Evolutionary conservation across 306 rosid species (phyloP).

Genomic region (Dalbergia cochinchinensis): DNA sequence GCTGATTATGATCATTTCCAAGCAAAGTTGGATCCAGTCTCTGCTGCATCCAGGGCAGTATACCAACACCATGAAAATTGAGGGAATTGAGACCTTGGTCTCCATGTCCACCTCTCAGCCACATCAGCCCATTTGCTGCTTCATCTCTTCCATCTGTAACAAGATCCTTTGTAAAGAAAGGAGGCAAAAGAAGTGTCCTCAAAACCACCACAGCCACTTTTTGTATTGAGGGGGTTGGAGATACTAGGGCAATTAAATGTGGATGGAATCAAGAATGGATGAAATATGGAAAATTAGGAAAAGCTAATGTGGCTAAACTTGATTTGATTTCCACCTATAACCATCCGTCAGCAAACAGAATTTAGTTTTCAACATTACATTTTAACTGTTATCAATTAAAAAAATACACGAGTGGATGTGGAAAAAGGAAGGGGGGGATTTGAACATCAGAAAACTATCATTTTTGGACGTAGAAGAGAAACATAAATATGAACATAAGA

Average conservation of each 20-base stretch:
- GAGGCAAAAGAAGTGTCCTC: slow-evolving; percentile 42
- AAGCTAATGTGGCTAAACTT: slow-evolving; percentile 9
- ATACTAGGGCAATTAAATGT: slow-evolving; percentile 5
- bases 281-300: slow-evolving; percentile 8
- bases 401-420: not conserved
- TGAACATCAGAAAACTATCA: not conserved
- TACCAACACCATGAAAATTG: slow-evolving; percentile 73
- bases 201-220: slow-evolving; percentile 40
- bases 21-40: slow-evolving; percentile 70
- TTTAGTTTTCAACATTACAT: not conserved
- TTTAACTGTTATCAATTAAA: not conserved
- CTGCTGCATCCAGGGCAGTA: slow-evolving; percentile 90
- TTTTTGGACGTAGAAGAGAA: not conserved
- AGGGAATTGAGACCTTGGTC: slow-evolving; percentile 72
- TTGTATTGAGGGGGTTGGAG: slow-evolving; percentile 18
- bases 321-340: slow-evolving; percentile 17
- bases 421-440: not conserved
- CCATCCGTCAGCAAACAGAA: slow-evolving; percentile 10
- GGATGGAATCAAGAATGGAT: not conserved
- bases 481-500: not conserved
- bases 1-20: slow-evolving; percentile 74
- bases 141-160: slow-evolving; percentile 81
- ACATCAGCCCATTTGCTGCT: slow-evolving; percentile 75
- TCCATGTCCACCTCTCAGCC: slow-evolving; percentile 76
- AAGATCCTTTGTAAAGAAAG: slow-evolving; percentile 44